Evolutionary conservation across 2,329 filamentous ascomycete genomes (phyloP).

Genomic region (Verticillium nonalfalfae): DNA sequence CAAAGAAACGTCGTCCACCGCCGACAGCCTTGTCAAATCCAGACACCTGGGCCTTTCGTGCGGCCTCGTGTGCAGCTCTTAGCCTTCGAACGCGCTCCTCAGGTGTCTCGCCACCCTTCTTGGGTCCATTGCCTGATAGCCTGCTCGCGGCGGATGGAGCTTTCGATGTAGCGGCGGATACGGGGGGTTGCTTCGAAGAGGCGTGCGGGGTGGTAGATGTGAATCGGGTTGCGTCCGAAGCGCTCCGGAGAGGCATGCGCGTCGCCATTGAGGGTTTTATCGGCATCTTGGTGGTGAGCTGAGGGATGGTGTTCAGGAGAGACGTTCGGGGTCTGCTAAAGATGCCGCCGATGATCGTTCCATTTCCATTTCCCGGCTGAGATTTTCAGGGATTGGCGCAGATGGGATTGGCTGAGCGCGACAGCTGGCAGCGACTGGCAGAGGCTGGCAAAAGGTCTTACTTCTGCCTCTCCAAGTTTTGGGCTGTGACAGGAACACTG

Average conservation of each 20-base stretch:
- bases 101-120: slow-evolving; percentile 50
- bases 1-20: slow-evolving; percentile 41
- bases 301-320: background rate
- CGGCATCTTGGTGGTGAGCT: background rate
- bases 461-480: no score
- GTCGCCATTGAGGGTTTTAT: slow-evolving; percentile 27
- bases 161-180: slow-evolving; percentile 11
- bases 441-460: background rate
- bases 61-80: slow-evolving; percentile 61
- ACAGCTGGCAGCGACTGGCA: background rate
- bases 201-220: slow-evolving; percentile 53
- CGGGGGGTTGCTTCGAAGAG: slow-evolving; percentile 47
- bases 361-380: background rate
- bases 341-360: background rate
- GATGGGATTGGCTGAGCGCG: background rate
- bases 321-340: background rate
- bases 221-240: slow-evolving; percentile 73
- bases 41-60: slow-evolving; percentile 52
- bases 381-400: background rate
- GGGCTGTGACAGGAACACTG: no score
- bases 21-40: slow-evolving; percentile 43
- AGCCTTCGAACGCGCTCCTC: slow-evolving; percentile 64
- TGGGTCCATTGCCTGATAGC: slow-evolving; percentile 6
- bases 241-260: slow-evolving; percentile 54
- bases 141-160: slow-evolving; percentile 16